A percentile compares a stretch with the other conserved stretches of the same genome.
Conservation (phyloP, 164 flowering plant genomes). For the Nymphaea thermarum region DNA sequence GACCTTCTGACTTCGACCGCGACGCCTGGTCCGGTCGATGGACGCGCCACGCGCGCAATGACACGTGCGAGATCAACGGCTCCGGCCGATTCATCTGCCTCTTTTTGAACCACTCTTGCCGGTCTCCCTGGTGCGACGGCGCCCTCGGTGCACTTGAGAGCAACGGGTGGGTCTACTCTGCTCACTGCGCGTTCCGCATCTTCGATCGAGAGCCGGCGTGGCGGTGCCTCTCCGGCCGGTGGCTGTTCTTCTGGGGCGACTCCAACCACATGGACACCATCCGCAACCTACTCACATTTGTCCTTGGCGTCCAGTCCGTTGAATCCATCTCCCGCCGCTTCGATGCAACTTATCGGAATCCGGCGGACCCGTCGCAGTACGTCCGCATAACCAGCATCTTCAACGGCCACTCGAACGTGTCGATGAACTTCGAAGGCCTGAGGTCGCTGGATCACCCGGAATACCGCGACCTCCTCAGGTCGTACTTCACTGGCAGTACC, state of each 20-base stretch:
- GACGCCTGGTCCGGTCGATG: slow-evolving; percentile 78
- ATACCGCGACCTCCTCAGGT: slow-evolving; percentile 37
- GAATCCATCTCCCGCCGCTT: slow-evolving; percentile 50
- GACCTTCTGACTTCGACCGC: slow-evolving; percentile 35
- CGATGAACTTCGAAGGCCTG: slow-evolving; percentile 57
- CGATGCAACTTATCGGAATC: slow-evolving; percentile 69
- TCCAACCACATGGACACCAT: slow-evolving; percentile 93
- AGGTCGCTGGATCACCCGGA: slow-evolving; percentile 49
- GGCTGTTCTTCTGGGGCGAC: slow-evolving; percentile 99
- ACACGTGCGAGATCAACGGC: slow-evolving; percentile 38
- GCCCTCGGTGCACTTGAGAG: slow-evolving; percentile 65
- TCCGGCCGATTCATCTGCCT: slow-evolving; percentile 79
- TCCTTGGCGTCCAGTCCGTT: slow-evolving; percentile 43
- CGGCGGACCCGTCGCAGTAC: slow-evolving; percentile 37
- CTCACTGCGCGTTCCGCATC: slow-evolving; percentile 68
- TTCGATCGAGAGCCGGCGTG: slow-evolving; percentile 54
- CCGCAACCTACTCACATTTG: slow-evolving; percentile 65
- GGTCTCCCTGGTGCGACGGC: slow-evolving; percentile 74
- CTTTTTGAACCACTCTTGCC: slow-evolving; percentile 32
- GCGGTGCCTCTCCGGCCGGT: slow-evolving; percentile 61
- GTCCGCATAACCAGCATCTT: slow-evolving; percentile 83
- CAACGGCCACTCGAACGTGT: slow-evolving; percentile 61
- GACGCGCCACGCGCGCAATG: slow-evolving; percentile 73
- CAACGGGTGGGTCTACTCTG: slow-evolving; percentile 91
- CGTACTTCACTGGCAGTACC: slow-evolving; percentile 39